A percentile compares a stretch with the other conserved stretches of the same genome.
Evolutionary conservation across 192 early-diverging fungal genomes (phyloP).

Genomic region (Phlyctochytrium arcticum): DNA sequence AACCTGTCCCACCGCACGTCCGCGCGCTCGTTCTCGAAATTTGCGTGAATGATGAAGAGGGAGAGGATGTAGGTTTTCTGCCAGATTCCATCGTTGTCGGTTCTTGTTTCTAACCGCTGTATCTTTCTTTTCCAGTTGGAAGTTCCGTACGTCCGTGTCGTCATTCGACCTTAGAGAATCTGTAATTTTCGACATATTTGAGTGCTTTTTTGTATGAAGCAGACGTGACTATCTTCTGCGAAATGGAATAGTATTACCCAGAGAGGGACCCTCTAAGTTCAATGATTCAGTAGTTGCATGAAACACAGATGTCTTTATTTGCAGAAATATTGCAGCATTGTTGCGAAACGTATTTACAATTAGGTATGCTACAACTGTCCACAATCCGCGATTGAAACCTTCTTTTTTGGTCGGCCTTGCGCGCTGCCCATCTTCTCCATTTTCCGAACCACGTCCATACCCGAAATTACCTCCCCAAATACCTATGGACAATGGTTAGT

Average conservation of each 20-base stretch:
- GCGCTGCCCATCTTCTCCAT: constrained; percentile 58
- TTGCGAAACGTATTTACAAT: background rate
- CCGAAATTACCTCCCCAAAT: constrained; percentile 40
- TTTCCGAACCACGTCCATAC: constrained; percentile 61
- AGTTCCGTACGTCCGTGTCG: constrained; percentile 47
- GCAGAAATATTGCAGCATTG: background rate
- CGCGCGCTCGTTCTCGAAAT: constrained; percentile 82
- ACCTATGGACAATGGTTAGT: constrained; percentile 33
- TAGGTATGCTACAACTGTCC: constrained; percentile 37
- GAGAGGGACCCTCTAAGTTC: no score
- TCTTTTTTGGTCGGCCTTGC: constrained; percentile 47
- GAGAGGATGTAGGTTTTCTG: constrained; percentile 69
- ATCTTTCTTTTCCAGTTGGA: constrained; percentile 22
- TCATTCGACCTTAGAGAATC: constrained; percentile 22
- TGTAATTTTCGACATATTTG: no score
- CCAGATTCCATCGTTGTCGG: no score
- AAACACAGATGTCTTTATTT: no score
- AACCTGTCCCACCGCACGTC: constrained; percentile 81
- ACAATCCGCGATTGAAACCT: constrained; percentile 59
- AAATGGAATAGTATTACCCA: no score
- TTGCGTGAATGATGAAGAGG: constrained; percentile 80
- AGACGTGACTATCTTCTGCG: no score
- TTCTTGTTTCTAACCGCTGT: background rate
- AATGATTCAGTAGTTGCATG: no score
- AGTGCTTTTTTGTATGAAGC: no score